Percentiles rank a stretch among this genome's conserved stretches.
Conservation (phyloP, 306 rosid species). For the Malus sylvestris region DNA sequence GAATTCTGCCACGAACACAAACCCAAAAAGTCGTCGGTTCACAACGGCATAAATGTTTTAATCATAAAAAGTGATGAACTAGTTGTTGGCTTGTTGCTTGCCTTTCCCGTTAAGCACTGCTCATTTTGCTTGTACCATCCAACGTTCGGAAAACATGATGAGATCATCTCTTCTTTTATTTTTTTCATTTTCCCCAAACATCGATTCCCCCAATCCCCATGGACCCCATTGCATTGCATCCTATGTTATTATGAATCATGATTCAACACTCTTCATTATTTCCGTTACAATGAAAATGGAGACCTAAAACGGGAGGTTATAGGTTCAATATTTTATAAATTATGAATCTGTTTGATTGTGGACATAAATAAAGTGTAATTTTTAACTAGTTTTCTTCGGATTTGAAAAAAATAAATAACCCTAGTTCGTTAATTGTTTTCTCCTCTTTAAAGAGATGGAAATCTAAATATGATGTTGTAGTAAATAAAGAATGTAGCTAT, state of each 20-base stretch:
- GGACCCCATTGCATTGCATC: conserved; percentile 1
- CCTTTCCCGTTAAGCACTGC: too few species aligned
- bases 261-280: not conserved
- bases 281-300: too few species aligned
- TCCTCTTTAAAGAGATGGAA: too few species aligned
- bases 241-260: not conserved
- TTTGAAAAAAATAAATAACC: accelerated
- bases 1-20: not conserved
- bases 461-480: too few species aligned
- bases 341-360: too few species aligned
- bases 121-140: not conserved
- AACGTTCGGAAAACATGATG: not conserved
- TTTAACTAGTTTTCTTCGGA: accelerated
- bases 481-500: too few species aligned
- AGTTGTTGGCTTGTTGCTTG: not conserved
- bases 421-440: too few species aligned
- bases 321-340: too few species aligned
- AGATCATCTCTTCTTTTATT: not conserved
- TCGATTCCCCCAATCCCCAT: not conserved
- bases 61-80: not conserved
- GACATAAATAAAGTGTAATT: too few species aligned
- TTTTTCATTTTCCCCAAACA: not conserved
- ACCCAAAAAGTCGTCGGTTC: not conserved
- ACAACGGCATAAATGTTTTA: too few species aligned
- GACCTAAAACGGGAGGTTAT: too few species aligned